Conservation (phyloP, 176 grass and related monocot genomes). For the Carex littledalei region DNA sequence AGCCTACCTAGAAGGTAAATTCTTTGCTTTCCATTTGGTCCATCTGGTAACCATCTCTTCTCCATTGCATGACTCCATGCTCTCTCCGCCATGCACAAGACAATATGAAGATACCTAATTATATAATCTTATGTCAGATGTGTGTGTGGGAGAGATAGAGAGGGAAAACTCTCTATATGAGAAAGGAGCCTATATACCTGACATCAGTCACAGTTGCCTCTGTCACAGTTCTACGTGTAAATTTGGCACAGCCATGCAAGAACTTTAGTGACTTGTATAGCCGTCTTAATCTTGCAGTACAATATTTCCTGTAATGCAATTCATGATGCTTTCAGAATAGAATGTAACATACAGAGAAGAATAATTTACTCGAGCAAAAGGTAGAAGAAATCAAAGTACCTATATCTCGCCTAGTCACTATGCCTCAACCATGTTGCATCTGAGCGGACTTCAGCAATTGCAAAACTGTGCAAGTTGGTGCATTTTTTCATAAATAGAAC, state of each 20-base stretch:
- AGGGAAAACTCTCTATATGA: not conserved
- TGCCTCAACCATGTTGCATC: slow-evolving; percentile 95
- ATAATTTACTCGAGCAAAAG: not conserved
- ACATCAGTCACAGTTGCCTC: slow-evolving; percentile 81
- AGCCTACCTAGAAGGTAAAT: slow-evolving; percentile 95
- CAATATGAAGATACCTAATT: slow-evolving; percentile 78
- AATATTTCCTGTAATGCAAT: slow-evolving; percentile 77
- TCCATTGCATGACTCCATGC: slow-evolving; percentile 99
- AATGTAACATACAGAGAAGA: not conserved
- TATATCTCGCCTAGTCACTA: slow-evolving; percentile 43
- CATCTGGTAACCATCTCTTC: slow-evolving; percentile 72
- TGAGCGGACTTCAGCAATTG: slow-evolving; percentile 82
- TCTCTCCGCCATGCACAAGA: slow-evolving; percentile 90
- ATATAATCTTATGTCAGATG: slow-evolving; percentile 8
- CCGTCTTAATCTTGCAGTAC: slow-evolving; percentile 71
- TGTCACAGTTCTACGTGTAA: slow-evolving; percentile 55
- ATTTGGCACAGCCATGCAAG: slow-evolving; percentile 87
- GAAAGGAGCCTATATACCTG: slow-evolving; percentile 39
- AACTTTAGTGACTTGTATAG: slow-evolving; percentile 93
- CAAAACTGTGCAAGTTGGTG: slow-evolving; percentile 41
- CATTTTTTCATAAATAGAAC: not conserved
- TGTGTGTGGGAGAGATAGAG: not conserved
- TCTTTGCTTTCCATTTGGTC: slow-evolving; percentile 64
- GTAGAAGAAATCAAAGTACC: slow-evolving; percentile 13
- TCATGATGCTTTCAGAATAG: slow-evolving; percentile 7